A percentile compares a stretch with the other conserved stretches of the same genome.
These are phyloP conservation scores for Nicotiana tabacum DNA, from an alignment of 257 asterid species.

Conservation along the genomic window DNA sequence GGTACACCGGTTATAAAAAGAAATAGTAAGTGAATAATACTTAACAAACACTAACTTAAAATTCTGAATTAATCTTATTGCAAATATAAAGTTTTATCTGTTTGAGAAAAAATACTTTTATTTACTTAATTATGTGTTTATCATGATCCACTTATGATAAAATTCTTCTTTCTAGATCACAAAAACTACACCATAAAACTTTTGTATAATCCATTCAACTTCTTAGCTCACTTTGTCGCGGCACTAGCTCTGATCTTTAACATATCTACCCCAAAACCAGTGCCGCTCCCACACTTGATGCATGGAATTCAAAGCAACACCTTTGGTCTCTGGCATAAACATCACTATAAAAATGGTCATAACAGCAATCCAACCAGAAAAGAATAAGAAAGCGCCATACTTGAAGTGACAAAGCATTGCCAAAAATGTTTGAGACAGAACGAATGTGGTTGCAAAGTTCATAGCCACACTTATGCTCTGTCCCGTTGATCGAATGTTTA, in stretches of 20 bases:
- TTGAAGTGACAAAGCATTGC: conserved; percentile 81
- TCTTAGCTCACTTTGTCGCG: background rate
- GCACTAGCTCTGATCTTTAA: background rate
- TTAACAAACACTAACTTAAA: too few species aligned
- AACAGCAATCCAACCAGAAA: conserved; percentile 64
- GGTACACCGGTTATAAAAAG: too few species aligned
- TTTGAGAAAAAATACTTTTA: too few species aligned
- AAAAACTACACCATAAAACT: background rate
- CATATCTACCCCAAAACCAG: conserved; percentile 78
- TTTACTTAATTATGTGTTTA: too few species aligned
- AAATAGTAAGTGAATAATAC: too few species aligned
- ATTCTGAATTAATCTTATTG: too few species aligned
- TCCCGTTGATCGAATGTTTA: conserved; percentile 81
- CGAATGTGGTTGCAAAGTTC: conserved; percentile 63
- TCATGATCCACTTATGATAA: background rate
- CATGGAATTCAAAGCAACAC: conserved; percentile 81
- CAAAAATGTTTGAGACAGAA: conserved; percentile 74
- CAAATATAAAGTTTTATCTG: too few species aligned
- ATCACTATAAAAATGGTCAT: conserved; percentile 69
- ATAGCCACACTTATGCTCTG: conserved; percentile 78
- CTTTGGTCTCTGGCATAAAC: conserved; percentile 80
- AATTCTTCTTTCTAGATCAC: background rate
- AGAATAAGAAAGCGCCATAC: conserved; percentile 77
- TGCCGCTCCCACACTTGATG: conserved; percentile 83
- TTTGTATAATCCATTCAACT: background rate